Evolutionary conservation across 306 rosid species (phyloP).

Genomic region (Canavalia ensiformis): DNA sequence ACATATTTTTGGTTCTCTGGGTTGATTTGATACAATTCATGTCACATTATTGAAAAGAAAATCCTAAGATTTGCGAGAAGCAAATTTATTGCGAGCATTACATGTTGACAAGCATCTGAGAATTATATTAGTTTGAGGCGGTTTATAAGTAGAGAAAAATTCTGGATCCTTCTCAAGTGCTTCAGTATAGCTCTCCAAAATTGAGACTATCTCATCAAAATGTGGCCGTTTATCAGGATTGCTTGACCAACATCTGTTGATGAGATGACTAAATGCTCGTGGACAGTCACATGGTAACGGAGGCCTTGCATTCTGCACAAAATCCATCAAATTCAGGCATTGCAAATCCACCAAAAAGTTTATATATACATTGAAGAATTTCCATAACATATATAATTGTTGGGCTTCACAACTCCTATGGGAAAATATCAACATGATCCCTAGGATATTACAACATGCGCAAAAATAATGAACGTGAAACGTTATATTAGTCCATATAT

Average conservation of each 20-base stretch:
- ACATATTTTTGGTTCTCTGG: slow-evolving; percentile 23
- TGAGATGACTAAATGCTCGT: slow-evolving; percentile 70
- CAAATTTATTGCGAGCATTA: slow-evolving; percentile 45
- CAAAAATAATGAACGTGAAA: neutral
- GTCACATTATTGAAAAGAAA: slow-evolving; percentile 18
- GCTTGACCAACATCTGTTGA: slow-evolving; percentile 89
- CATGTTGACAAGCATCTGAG: slow-evolving; percentile 69
- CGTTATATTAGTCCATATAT: neutral
- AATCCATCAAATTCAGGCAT: neutral
- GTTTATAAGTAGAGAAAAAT: slow-evolving; percentile 71
- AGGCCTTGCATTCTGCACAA: slow-evolving; percentile 93
- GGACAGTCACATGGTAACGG: slow-evolving; percentile 87
- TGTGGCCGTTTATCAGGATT: slow-evolving; percentile 84
- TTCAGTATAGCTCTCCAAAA: slow-evolving; percentile 71
- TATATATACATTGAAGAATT: neutral
- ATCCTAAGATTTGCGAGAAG: slow-evolving; percentile 47
- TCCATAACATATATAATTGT: neutral
- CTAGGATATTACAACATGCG: slow-evolving; percentile 18
- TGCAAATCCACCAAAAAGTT: neutral
- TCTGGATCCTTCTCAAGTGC: slow-evolving; percentile 76
- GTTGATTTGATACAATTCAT: slow-evolving; percentile 41
- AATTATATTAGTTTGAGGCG: slow-evolving; percentile 48
- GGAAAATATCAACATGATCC: neutral
- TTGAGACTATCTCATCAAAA: slow-evolving; percentile 77
- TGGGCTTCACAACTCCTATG: neutral